A percentile compares a stretch with the other conserved stretches of the same genome.
These are phyloP conservation scores for Aspergillus cristatus DNA, from an alignment of 495 filamentous ascomycete genomes.

Conservation along the genomic window DNA sequence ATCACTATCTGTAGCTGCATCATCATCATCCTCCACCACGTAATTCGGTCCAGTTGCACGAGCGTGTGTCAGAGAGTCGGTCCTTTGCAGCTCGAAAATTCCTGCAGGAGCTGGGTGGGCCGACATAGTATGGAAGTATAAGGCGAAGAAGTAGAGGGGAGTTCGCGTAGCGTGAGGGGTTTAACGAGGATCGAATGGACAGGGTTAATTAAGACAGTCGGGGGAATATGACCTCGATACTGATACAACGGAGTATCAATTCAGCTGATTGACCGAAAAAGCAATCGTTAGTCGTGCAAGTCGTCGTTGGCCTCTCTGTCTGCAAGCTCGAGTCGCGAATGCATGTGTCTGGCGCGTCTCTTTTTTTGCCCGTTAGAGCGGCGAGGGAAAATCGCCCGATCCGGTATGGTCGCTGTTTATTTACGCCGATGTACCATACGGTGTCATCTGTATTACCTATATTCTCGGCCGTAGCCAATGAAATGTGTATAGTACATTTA, in stretches of 20 bases:
- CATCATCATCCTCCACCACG: slow-evolving; percentile 29
- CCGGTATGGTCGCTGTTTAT: slow-evolving; percentile 9
- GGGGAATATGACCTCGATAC: no score
- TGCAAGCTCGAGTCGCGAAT: no score
- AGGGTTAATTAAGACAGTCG: no score
- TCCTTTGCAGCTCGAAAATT: slow-evolving; percentile 17
- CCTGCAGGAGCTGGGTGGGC: slow-evolving; percentile 15
- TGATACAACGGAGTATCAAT: no score
- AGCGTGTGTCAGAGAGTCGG: slow-evolving; percentile 8
- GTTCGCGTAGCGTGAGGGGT: not conserved
- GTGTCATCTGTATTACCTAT: not conserved
- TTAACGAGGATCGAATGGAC: no score
- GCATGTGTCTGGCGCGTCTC: no score
- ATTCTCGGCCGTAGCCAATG: not conserved
- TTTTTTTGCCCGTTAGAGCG: no score
- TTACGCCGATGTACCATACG: slow-evolving; percentile 1
- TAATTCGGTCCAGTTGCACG: slow-evolving; percentile 13
- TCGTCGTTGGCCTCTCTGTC: no score
- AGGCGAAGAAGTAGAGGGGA: not conserved
- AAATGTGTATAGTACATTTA: no score
- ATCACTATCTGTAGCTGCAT: slow-evolving; percentile 17
- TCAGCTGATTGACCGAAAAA: no score
- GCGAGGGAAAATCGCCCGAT: slow-evolving; percentile 6
- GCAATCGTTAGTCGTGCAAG: no score
- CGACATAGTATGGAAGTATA: slow-evolving; percentile 16